These are phyloP conservation scores for Conoideocrella luteorostrata DNA, from an alignment of 2,329 filamentous ascomycete genomes.

Conservation along the genomic window DNA sequence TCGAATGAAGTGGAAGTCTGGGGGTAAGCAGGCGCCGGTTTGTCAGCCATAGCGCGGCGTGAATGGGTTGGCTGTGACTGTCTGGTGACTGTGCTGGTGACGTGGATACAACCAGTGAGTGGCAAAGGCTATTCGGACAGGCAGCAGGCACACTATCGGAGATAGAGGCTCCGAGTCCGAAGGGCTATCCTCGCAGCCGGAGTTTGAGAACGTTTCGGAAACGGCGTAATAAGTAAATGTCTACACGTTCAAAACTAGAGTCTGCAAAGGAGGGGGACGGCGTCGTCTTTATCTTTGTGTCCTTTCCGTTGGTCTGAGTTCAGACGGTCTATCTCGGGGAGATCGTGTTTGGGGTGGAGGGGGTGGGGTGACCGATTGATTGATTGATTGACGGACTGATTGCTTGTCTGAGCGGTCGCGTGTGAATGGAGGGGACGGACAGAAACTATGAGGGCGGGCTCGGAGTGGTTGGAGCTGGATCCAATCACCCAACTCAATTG, in stretches of 20 bases:
- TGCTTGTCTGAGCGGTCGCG: neutral
- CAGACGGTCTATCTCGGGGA: conserved; percentile 1
- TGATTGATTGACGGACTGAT: conserved; percentile 1
- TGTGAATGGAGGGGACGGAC: too few relatives aligned
- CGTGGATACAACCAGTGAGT: conserved; percentile 5
- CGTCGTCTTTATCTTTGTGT: conserved; percentile 7
- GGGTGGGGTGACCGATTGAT: conserved; percentile 2
- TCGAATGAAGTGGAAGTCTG: conserved; percentile 27
- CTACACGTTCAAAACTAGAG: neutral
- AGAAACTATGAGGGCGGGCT: too few relatives aligned
- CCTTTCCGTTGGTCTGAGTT: neutral
- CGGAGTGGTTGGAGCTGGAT: neutral
- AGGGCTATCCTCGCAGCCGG: neutral
- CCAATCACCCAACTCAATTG: conserved; percentile 6
- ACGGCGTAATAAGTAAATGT: neutral
- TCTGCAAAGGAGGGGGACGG: neutral
- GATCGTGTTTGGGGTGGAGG: conserved; percentile 1
- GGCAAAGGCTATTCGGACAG: conserved; percentile 2
- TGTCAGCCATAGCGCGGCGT: conserved; percentile 26
- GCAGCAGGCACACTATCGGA: conserved; percentile 5
- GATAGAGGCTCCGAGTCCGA: conserved; percentile 4
- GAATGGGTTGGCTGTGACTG: neutral
- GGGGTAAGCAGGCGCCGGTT: conserved; percentile 22
- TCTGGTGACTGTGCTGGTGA: conserved; percentile 8
- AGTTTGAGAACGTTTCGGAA: neutral